phyloP scores from a whole-genome alignment of 2,329 filamentous ascomycete species.

The Tricladium varicosporioides region DNA sequence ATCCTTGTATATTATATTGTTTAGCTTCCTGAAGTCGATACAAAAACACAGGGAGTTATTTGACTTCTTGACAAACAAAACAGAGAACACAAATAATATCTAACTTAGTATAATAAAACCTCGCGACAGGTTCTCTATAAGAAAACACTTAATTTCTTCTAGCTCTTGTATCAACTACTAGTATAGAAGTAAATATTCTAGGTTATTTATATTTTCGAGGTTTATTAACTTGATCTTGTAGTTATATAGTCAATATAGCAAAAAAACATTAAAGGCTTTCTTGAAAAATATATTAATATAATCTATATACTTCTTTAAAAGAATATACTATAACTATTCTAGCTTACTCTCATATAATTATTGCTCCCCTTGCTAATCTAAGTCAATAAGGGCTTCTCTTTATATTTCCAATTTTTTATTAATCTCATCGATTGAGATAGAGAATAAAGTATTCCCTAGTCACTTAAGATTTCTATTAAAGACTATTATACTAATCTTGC shows the following conservation, averaged over 20 bases:
- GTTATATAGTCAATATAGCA: neutral
- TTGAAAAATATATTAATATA: neutral
- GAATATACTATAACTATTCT: no score
- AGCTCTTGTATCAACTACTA: neutral
- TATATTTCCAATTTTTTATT: no score
- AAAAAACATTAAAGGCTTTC: neutral
- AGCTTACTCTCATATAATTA: no score
- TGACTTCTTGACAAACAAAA: neutral
- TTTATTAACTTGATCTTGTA: conserved; percentile 1
- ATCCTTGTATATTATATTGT: neutral
- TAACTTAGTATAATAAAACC: neutral
- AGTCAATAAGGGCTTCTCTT: no score
- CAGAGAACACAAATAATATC: neutral
- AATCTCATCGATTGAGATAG: no score
- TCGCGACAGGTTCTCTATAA: no score
- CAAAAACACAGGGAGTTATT: neutral
- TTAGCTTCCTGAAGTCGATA: neutral
- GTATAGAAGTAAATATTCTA: neutral
- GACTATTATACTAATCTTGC: no score
- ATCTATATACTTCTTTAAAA: neutral
- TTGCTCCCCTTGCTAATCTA: no score
- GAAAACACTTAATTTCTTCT: neutral
- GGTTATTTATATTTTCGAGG: no score
- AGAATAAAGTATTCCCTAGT: no score
- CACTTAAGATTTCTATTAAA: no score